These are phyloP conservation scores for Mucor racemosus DNA, from an alignment of 371 early-diverging fungal species.

Conservation along the genomic window DNA sequence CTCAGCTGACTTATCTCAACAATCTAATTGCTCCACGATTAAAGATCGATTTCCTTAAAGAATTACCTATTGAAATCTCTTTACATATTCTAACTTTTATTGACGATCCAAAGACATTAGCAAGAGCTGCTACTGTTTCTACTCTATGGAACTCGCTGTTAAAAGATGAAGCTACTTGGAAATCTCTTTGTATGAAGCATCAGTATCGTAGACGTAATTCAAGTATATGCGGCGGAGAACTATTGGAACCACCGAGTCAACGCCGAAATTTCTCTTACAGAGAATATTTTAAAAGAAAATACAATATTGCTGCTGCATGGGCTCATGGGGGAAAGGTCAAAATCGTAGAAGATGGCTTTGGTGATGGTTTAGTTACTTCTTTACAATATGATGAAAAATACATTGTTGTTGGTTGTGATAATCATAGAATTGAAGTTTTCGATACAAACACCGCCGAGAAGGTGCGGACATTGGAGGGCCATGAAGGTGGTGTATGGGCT, in stretches of 20 bases:
- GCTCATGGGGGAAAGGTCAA: conserved; percentile 69
- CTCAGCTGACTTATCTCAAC: conserved; percentile 62
- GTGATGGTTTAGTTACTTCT: conserved; percentile 80
- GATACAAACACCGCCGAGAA: conserved; percentile 74
- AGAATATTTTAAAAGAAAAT: conserved; percentile 76
- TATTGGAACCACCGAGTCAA: conserved; percentile 50
- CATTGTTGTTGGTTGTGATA: conserved; percentile 87
- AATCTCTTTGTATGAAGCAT: conserved; percentile 53
- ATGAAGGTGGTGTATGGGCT: conserved; percentile 96
- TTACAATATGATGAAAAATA: conserved; percentile 86
- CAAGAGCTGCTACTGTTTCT: conserved; percentile 76
- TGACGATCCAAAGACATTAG: conserved; percentile 74
- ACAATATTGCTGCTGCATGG: conserved; percentile 80
- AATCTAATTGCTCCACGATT: conserved; percentile 66
- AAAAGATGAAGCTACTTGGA: conserved; percentile 65
- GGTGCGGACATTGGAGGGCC: conserved; percentile 78
- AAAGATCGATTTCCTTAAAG: conserved; percentile 80
- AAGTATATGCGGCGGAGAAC: conserved; percentile 56
- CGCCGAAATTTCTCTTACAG: conserved; percentile 69
- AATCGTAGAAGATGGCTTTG: conserved; percentile 79
- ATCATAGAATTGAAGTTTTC: conserved; percentile 84
- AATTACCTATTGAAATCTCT: conserved; percentile 77
- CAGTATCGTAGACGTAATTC: conserved; percentile 54
- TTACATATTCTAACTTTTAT: conserved; percentile 72
- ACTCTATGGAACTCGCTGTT: conserved; percentile 77